Evolutionary conservation across 1,139 yeast genomes (phyloP), one percentile per base, ranked within the genome.

Genomic region (Sugiyamaella xylanicola): DNA sequence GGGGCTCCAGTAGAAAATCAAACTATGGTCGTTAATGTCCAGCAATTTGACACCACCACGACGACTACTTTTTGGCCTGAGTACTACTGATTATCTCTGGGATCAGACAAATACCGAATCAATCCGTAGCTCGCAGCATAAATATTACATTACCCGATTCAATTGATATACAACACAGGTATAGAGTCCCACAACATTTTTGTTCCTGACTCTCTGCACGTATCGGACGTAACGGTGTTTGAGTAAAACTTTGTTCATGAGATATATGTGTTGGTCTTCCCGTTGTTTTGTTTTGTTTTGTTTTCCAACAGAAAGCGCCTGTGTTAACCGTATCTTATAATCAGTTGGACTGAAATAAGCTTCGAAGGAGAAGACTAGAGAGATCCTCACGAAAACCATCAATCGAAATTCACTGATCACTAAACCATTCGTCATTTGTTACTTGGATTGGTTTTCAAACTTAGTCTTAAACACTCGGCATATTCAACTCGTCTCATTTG

Each of bases 91-190:
- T 15, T 32, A 13, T 32, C 37, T 8, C 15, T 32, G 4, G 32
- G 29, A 25, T 25, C 29, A 32, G 37, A 32, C 15, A n/a, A 32
- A 32, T 32, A 32, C 15, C 37, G 13, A n/a, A 32, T 32, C 29
- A 4, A 21, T 21, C 29, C 9, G 29, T 41, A n/a, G 27, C 25
- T 41, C 44, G 47, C 37, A 35, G 5, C 16, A 7, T 11, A 29
- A 45, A 32, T 9, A 19, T 45, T 45, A 19, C 25, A 45, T 35
- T 32, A 45, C 49, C 49, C 49, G 41, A 32, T 45, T 39, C 42
- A 16, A 39, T 17, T 39, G 42, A 39, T 39, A 5, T 19, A 16
- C 37, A 32, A 32, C 37, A 11, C 37, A 32, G 13, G 37, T 32
- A 32, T 32, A 8, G 4, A 7, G 37, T 32, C 37, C 37, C 37